Percentiles rank a stretch among this genome's conserved stretches.
Conservation (phyloP, 371 early-diverging fungal species). For the Circinella minor region DNA sequence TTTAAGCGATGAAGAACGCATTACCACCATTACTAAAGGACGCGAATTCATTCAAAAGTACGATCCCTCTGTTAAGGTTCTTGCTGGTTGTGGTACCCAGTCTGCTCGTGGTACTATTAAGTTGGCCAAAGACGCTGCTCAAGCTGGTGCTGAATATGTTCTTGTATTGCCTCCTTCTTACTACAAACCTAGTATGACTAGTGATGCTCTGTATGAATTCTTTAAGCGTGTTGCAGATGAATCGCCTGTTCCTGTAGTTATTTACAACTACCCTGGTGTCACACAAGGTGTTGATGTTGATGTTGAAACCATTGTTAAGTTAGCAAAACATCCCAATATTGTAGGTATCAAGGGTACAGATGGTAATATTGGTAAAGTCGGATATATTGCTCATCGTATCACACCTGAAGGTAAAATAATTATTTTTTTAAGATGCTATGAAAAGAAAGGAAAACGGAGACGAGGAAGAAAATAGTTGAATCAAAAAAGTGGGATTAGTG, state of each 20-base stretch:
- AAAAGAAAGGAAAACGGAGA: neutral
- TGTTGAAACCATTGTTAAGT: conserved; percentile 26
- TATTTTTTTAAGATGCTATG: neutral
- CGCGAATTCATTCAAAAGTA: conserved; percentile 31
- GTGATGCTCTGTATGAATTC: conserved; percentile 35
- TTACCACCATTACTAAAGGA: conserved; percentile 30
- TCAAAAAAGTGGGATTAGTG: neutral
- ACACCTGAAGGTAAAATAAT: conserved; percentile 10
- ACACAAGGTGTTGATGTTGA: conserved; percentile 51
- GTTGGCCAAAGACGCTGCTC: conserved; percentile 37
- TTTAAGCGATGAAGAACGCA: conserved; percentile 44
- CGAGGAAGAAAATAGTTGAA: no score
- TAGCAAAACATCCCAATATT: conserved; percentile 49
- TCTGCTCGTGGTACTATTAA: conserved; percentile 43
- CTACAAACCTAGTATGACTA: conserved; percentile 33
- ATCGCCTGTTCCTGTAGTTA: conserved; percentile 48
- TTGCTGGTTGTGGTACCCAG: conserved; percentile 45
- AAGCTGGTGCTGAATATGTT: conserved; percentile 42
- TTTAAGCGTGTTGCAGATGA: conserved; percentile 44
- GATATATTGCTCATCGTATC: conserved; percentile 20
- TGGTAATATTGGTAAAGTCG: conserved; percentile 56
- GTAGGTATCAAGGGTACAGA: conserved; percentile 54
- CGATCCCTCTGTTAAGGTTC: conserved; percentile 35
- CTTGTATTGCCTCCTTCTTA: conserved; percentile 52
- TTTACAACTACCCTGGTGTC: conserved; percentile 57